Percentiles rank a stretch among this genome's conserved stretches.
These are phyloP conservation scores for Leccinum broughii DNA, from an alignment of 768 basidiomycete species.

Conservation along the genomic window DNA sequence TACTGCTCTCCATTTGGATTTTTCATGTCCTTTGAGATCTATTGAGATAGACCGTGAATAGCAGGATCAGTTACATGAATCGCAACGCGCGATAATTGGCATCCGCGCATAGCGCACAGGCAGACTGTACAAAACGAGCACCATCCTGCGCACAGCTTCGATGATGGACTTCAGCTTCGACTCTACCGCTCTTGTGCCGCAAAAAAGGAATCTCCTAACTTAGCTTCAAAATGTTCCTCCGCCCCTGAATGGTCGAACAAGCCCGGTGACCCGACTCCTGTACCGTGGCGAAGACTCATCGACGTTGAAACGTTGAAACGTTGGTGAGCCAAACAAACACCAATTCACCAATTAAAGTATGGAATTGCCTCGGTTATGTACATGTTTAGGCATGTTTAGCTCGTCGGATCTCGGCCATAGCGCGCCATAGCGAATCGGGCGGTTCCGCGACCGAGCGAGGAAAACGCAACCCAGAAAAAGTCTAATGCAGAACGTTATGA, in stretches of 20 bases:
- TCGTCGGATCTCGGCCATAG: neutral
- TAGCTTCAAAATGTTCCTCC: neutral
- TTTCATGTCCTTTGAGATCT: neutral
- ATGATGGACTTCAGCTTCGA: neutral
- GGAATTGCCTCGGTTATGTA: no score
- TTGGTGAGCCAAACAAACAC: neutral
- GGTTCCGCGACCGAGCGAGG: neutral
- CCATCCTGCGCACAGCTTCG: neutral
- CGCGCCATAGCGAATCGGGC: neutral
- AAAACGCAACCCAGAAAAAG: neutral
- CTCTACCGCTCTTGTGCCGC: neutral
- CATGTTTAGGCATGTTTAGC: no score
- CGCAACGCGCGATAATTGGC: neutral
- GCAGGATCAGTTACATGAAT: neutral
- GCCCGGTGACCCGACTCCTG: neutral
- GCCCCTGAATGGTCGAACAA: neutral
- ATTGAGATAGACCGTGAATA: neutral
- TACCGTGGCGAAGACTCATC: neutral
- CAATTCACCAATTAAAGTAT: no score
- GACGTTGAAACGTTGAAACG: neutral
- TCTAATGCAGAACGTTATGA: neutral
- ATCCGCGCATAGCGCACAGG: no score
- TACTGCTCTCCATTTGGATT: neutral
- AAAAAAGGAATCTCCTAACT: neutral
- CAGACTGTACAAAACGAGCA: neutral